Evolutionary conservation across 768 basidiomycete genomes (phyloP), one percentile per base, ranked within the genome.

Genomic region (Mycena indigotica): DNA sequence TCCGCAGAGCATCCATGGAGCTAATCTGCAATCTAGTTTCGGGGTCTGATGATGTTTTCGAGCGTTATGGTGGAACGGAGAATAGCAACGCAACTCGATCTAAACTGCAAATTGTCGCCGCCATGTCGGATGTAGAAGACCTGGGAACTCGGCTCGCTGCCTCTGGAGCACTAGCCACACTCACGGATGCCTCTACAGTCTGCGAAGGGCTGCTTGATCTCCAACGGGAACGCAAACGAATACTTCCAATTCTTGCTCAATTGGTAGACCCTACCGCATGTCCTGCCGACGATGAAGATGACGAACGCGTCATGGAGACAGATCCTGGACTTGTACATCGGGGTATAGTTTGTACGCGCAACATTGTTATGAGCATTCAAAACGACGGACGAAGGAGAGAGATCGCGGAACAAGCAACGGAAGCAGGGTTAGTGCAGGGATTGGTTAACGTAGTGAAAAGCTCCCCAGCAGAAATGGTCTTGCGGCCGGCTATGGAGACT

Each of bases 1-100:
- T 97, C 53, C 84, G 93, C 16, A 80, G 97, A 57, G 96, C 97
- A 2, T 86, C 95, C 2, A 88, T 86, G 53, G 94, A 99, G 73
- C 82, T 98, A 26, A 75, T 94, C 3, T 98, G 95, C 79, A 99
- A 99, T 73, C 80, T 99, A 15, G 80, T 95, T 35, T 82, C 79
- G 2, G 89, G 88, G 5, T 86, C 87, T 16, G 90, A 94, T 44
- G 77, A 78, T 4, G 84, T 88, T 4, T 96, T 93, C 69, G 81
- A 85, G 59, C 80, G 81, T 62, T 96, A 90, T 68, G 84, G 82
- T 10, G 84, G 84, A 24, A 72, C 60, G 26, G 70, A 70, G 28
- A 73, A 72, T 19, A 66, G 72, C 5, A 63, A 70, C 10, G 72
- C 70, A 39, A 73, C 79, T 0, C 83, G 77, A 66, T 86, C 88